Conservation (phyloP, 768 basidiomycete genomes). For the Xanthoconium purpureum region DNA sequence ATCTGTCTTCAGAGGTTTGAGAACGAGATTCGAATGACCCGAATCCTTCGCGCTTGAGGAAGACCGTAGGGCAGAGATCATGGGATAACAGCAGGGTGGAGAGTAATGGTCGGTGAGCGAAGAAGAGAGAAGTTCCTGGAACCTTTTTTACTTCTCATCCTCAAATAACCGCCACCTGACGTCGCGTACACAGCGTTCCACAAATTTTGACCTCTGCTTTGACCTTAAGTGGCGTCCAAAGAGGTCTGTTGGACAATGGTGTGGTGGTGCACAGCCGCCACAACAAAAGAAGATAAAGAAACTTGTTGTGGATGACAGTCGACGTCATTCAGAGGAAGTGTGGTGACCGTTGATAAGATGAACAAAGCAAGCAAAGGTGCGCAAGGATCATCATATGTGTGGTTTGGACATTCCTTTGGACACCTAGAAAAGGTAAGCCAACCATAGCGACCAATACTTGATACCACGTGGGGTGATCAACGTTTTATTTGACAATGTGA, state of each 20-base stretch:
- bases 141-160: constrained; percentile 19
- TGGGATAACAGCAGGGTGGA: background rate
- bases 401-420: background rate
- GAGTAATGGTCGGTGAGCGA: background rate
- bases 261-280: constrained; percentile 8
- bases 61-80: constrained; percentile 5
- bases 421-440: constrained; percentile 15
- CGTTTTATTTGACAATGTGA: constrained; percentile 18
- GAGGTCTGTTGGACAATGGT: constrained; percentile 20
- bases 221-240: constrained; percentile 14
- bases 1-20: background rate
- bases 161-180: constrained; percentile 7
- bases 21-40: background rate
- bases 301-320: constrained; percentile 5
- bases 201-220: constrained; percentile 11
- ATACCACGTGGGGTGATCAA: background rate
- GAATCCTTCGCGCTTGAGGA: constrained; percentile 1
- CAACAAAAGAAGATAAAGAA: constrained; percentile 10
- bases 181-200: constrained; percentile 4
- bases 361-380: constrained; percentile 22
- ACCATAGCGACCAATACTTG: constrained; percentile 8
- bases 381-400: background rate
- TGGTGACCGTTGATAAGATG: constrained; percentile 10
- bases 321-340: background rate
- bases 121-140: background rate